Percentiles rank a stretch among this genome's conserved stretches.
Conservation (phyloP, 2,329 filamentous ascomycete species). For the Alternaria atra region DNA sequence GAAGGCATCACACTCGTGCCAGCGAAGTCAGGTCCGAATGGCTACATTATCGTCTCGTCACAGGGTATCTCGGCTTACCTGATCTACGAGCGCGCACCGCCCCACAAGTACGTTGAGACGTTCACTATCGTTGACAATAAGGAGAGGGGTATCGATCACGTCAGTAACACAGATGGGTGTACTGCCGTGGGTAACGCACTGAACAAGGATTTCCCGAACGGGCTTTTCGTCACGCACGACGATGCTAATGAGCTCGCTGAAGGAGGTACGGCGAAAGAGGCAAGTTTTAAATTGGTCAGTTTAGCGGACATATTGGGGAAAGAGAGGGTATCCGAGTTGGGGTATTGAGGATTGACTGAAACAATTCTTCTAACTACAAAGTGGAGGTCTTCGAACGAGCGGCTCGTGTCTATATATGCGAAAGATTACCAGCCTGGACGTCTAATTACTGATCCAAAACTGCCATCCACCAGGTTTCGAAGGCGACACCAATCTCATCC, state of each 20-base stretch:
- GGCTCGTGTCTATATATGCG: not conserved
- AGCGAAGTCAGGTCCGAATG: slow-evolving; percentile 55
- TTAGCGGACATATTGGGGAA: slow-evolving; percentile 39
- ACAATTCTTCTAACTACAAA: not conserved
- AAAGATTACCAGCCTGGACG: not conserved
- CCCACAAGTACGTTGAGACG: slow-evolving; percentile 60
- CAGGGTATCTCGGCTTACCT: slow-evolving; percentile 65
- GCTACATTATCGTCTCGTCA: slow-evolving; percentile 63
- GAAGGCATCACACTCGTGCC: slow-evolving; percentile 63
- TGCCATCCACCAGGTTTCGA: not conserved
- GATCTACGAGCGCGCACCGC: slow-evolving; percentile 59
- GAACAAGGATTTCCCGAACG: slow-evolving; percentile 49
- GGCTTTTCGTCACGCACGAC: slow-evolving; percentile 63
- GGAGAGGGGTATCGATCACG: slow-evolving; percentile 57
- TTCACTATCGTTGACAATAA: slow-evolving; percentile 59
- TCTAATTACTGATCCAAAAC: not conserved
- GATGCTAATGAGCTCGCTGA: slow-evolving; percentile 62
- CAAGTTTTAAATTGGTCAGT: slow-evolving; percentile 61
- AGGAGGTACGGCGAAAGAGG: slow-evolving; percentile 57
- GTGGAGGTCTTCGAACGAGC: not conserved
- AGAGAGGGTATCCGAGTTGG: slow-evolving; percentile 29
- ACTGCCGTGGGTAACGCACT: slow-evolving; percentile 57
- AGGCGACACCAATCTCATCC: not conserved
- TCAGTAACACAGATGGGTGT: slow-evolving; percentile 64
- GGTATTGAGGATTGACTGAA: slow-evolving; percentile 21